Evolutionary conservation across 345 rosid species (phyloP).

Genomic region (Crucihimalaya himalaica): DNA sequence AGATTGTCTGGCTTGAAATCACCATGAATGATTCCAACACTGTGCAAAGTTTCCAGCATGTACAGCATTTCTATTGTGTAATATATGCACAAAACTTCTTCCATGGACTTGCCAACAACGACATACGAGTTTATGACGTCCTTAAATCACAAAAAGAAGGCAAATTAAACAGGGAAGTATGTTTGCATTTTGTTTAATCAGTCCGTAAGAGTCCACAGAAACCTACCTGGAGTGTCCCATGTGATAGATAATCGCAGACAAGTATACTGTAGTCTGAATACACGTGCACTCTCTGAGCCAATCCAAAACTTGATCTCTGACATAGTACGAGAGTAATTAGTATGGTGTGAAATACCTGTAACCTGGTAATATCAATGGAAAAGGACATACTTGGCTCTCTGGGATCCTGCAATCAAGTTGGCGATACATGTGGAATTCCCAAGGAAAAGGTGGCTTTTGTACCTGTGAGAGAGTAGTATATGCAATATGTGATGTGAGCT

Average conservation of each 20-base stretch:
- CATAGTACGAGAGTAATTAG: constrained; percentile 34
- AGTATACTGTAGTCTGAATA: constrained; percentile 85
- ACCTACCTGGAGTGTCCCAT: constrained; percentile 89
- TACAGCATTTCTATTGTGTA: constrained; percentile 88
- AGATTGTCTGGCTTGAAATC: constrained; percentile 98
- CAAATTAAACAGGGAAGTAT: background rate
- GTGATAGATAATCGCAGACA: constrained; percentile 71
- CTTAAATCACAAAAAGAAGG: constrained; percentile 45
- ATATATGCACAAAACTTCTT: constrained; percentile 84
- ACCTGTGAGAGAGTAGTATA: constrained; percentile 50
- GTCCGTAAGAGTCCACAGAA: constrained; percentile 1
- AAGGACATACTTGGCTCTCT: constrained; percentile 57
- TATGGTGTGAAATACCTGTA: constrained; percentile 26
- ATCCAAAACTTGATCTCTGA: constrained; percentile 87
- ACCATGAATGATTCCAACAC: constrained; percentile 89
- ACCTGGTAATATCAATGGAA: constrained; percentile 8
- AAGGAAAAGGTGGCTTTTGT: constrained; percentile 91
- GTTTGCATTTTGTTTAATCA: background rate
- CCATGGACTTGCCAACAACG: constrained; percentile 79
- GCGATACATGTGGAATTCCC: constrained; percentile 97
- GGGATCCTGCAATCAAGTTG: constrained; percentile 80
- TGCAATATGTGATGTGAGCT: constrained; percentile 10
- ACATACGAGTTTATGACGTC: constrained; percentile 85
- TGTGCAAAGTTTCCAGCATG: constrained; percentile 87
- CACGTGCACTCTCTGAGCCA: constrained; percentile 69